Conservation (phyloP, 1,139 yeast genomes). For the Sugiyamaella novakii region DNA sequence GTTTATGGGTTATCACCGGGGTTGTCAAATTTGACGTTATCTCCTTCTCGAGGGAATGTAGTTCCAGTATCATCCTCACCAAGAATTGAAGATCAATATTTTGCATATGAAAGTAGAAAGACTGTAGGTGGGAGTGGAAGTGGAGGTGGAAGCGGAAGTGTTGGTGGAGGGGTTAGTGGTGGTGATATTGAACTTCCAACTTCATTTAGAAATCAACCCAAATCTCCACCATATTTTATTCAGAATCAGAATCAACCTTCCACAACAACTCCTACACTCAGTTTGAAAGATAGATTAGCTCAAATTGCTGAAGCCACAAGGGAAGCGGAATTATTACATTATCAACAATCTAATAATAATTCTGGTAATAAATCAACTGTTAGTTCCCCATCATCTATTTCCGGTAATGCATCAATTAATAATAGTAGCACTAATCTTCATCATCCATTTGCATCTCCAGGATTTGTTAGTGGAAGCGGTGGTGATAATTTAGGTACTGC, state of each 20-base stretch:
- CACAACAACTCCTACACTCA: background rate
- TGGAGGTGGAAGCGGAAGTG: too few relatives aligned
- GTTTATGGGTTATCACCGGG: slow-evolving; percentile 15
- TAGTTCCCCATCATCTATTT: slow-evolving; percentile 24
- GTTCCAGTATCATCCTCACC: slow-evolving; percentile 11
- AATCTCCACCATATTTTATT: slow-evolving; percentile 16
- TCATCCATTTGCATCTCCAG: slow-evolving; percentile 31
- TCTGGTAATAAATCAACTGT: slow-evolving; percentile 20
- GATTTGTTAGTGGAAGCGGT: slow-evolving; percentile 15
- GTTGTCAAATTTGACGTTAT: slow-evolving; percentile 10
- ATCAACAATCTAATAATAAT: slow-evolving; percentile 19
- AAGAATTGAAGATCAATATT: slow-evolving; percentile 17
- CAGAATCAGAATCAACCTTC: background rate
- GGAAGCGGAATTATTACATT: slow-evolving; percentile 58
- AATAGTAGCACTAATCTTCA: slow-evolving; percentile 10
- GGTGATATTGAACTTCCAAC: slow-evolving; percentile 12
- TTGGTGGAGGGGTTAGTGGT: too few relatives aligned
- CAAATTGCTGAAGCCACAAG: slow-evolving; percentile 80
- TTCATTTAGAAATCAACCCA: slow-evolving; percentile 15
- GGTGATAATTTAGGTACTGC: slow-evolving; percentile 12
- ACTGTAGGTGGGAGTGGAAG: slow-evolving; percentile 5
- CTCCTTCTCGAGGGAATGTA: slow-evolving; percentile 7
- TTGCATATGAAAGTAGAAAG: slow-evolving; percentile 15
- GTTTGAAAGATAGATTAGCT: slow-evolving; percentile 52
- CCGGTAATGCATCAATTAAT: slow-evolving; percentile 21